phyloP scores from a whole-genome alignment of 192 early-diverging fungal species.

The Cetraspora pellucida region DNA sequence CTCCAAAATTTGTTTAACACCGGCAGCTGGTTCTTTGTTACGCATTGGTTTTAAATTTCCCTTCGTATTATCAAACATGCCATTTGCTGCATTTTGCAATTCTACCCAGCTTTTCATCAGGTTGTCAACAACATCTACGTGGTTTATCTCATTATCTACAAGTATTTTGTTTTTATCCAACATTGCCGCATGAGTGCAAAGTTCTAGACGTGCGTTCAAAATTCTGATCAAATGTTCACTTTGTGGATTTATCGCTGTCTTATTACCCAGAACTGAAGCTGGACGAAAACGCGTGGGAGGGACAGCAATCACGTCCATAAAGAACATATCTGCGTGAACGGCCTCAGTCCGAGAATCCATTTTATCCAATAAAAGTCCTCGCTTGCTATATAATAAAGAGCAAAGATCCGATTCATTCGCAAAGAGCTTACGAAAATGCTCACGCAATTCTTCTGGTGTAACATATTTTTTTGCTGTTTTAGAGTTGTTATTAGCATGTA shows the following conservation, averaged over 20 bases:
- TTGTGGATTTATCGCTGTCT: slow-evolving; percentile 92
- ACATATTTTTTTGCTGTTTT: slow-evolving; percentile 50
- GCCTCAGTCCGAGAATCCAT: slow-evolving; percentile 33
- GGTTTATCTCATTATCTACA: slow-evolving; percentile 24
- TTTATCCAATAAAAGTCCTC: slow-evolving; percentile 45
- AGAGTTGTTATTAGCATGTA: slow-evolving; percentile 40
- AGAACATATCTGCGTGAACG: slow-evolving; percentile 82
- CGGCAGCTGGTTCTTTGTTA: slow-evolving; percentile 74
- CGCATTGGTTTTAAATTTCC: slow-evolving; percentile 49
- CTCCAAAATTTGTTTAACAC: slow-evolving; percentile 94
- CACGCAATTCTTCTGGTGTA: slow-evolving; percentile 80
- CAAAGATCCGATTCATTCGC: slow-evolving; percentile 73
- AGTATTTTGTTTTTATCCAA: slow-evolving; percentile 31
- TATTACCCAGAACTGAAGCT: slow-evolving; percentile 86
- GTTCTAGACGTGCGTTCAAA: slow-evolving; percentile 74
- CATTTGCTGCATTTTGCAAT: slow-evolving; percentile 89
- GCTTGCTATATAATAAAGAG: slow-evolving; percentile 79
- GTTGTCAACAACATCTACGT: slow-evolving; percentile 48
- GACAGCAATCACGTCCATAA: slow-evolving; percentile 89
- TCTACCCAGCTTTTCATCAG: slow-evolving; percentile 68
- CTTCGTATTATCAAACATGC: slow-evolving; percentile 90
- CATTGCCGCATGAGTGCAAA: slow-evolving; percentile 56
- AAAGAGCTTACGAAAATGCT: slow-evolving; percentile 78
- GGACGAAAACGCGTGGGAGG: slow-evolving; percentile 94
- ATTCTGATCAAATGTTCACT: slow-evolving; percentile 86